phyloP scores from a whole-genome alignment of 306 rosid genomes.

The Hippophae tibetana region DNA sequence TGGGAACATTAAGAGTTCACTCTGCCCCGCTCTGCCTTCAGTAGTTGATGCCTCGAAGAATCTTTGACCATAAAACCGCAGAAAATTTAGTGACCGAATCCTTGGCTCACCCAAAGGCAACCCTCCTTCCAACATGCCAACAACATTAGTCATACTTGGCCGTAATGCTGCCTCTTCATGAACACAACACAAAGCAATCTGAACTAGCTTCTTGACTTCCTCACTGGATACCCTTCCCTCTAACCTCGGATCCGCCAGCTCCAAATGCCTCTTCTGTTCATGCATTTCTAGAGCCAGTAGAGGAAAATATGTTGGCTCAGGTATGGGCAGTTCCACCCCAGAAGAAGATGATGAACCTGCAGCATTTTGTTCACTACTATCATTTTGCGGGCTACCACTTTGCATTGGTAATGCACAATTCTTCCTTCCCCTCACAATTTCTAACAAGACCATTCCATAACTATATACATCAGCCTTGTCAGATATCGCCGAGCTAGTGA shows the following conservation, averaged over 20 bases:
- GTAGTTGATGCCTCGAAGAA: neutral
- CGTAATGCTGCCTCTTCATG: slow-evolving; percentile 16
- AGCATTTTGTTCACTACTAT: neutral
- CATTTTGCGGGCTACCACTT: neutral
- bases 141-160: slow-evolving; percentile 18
- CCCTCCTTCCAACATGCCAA: slow-evolving; percentile 23
- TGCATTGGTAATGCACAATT: neutral
- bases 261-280: slow-evolving; percentile 11
- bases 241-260: slow-evolving; percentile 18
- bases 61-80: slow-evolving; percentile 10
- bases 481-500: slow-evolving; percentile 18
- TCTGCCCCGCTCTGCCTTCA: neutral
- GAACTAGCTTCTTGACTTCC: slow-evolving; percentile 15
- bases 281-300: slow-evolving; percentile 22
- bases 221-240: slow-evolving; percentile 11
- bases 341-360: neutral
- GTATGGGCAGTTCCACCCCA: neutral
- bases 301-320: slow-evolving; percentile 10
- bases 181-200: slow-evolving; percentile 16
- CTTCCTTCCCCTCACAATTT: slow-evolving; percentile 21
- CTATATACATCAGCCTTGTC: slow-evolving; percentile 22
- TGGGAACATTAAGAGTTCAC: neutral
- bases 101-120: slow-evolving; percentile 12
- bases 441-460: slow-evolving; percentile 37
- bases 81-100: slow-evolving; percentile 12